phyloP scores from a whole-genome alignment of 2,329 filamentous ascomycete species.

The Fusarium paranaense region DNA sequence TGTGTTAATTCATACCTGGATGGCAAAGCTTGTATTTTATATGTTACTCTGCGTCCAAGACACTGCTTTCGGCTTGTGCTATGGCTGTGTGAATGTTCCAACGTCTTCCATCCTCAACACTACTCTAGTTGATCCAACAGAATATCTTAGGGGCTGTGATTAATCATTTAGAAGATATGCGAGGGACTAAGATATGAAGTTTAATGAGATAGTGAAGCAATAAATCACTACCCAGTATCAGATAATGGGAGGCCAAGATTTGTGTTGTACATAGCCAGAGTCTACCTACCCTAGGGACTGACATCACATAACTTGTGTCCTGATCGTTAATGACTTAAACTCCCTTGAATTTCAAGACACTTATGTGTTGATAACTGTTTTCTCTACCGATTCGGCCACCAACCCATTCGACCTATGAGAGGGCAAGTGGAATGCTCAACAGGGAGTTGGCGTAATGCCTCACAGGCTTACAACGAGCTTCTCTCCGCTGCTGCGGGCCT shows the following conservation, averaged over 20 bases:
- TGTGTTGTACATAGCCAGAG: not conserved
- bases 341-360: not conserved
- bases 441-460: not conserved
- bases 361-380: no score
- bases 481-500: conserved; percentile 29
- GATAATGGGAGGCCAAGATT: not conserved
- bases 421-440: not conserved
- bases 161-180: not conserved
- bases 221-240: not conserved
- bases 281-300: not conserved
- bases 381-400: not conserved
- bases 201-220: not conserved
- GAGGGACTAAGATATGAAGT: not conserved
- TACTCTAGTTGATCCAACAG: not conserved
- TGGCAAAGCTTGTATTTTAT: not conserved
- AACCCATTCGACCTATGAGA: not conserved
- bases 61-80: not conserved
- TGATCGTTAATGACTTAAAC: not conserved
- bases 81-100: not conserved
- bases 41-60: not conserved
- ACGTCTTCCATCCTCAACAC: not conserved
- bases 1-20: not conserved
- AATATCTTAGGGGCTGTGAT: not conserved
- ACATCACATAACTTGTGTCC: not conserved
- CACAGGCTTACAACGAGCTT: conserved; percentile 31